Percentiles rank a stretch among this genome's conserved stretches.
Conservation (phyloP, 768 basidiomycete species). For the Termitomyces sp. region DNA sequence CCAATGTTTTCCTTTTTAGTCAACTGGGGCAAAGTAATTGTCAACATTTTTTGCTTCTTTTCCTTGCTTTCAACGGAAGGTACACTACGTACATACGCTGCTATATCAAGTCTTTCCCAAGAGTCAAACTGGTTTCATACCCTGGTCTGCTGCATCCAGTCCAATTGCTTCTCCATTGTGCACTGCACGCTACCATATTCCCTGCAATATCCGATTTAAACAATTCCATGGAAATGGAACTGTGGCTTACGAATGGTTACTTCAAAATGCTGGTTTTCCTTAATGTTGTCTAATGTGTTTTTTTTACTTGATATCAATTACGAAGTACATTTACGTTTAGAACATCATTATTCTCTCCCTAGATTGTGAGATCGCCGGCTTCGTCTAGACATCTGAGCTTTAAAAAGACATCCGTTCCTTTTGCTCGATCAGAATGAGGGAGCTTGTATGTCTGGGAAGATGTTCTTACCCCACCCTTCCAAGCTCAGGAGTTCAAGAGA, state of each 20-base stretch:
- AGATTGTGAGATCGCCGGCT: constrained; percentile 40
- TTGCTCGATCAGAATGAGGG: constrained; percentile 1
- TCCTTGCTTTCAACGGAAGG: constrained; percentile 16
- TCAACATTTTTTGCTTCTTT: constrained; percentile 14
- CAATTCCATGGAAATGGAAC: constrained; percentile 15
- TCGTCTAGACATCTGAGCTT: constrained; percentile 46
- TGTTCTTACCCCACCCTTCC: constrained; percentile 74
- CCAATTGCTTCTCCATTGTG: constrained; percentile 29
- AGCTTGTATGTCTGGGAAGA: not conserved
- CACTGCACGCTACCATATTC: constrained; percentile 27
- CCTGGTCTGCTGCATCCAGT: constrained; percentile 31
- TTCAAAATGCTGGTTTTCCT: constrained; percentile 3
- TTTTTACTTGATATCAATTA: not conserved
- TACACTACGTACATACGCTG: constrained; percentile 11
- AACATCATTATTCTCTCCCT: not conserved
- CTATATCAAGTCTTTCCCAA: constrained; percentile 18
- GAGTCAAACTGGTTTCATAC: constrained; percentile 37
- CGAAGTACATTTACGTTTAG: not conserved
- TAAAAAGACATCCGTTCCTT: constrained; percentile 46
- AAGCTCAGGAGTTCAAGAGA: constrained; percentile 76
- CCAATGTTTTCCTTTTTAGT: constrained; percentile 22
- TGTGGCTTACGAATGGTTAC: not conserved
- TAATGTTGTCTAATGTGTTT: constrained; percentile 2
- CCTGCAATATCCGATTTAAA: constrained; percentile 27
- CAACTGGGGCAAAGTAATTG: constrained; percentile 35